Base-by-base conservation (phyloP, 352 stramenopile genomes). In the Lagenidium sp. region DNA sequence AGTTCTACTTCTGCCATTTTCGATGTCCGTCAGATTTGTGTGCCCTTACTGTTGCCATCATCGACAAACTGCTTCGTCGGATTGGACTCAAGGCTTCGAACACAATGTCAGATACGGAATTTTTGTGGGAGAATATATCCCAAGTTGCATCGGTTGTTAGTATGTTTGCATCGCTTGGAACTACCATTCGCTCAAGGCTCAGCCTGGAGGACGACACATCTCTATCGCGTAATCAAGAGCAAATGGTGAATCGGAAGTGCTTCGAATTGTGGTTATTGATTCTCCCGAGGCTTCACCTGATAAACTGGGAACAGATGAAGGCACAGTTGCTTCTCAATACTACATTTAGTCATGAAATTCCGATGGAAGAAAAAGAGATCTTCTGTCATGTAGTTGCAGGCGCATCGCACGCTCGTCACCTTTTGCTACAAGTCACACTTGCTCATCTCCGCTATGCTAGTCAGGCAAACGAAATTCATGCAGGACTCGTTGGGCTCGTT, bases 121-220 rank as follows among this genome's bases (percentile, higher is more conserved):
- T 80, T 13, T 54, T 75, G 44, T 87, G 75, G 75, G 73, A 89
- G 52, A 91, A 93, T 36, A n/a, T 85, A 3, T 82, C 58, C 23
- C 78, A 93, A 69, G 64, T 89, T 15, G 69, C 68, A 31, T 65
- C 71, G 11, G 65, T 91, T n/a, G 24, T 55, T 11, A 41, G 45
- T 12, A 15, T 60, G 15, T 31, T 61, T 5, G 46, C 40, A 22
- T 54, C 2, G n/a, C 34, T 57, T 18, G 35, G 7, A 29, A 21
- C 18, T 18, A 37, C 13, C n/a, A n/a, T n/a, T n/a, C n/a, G n/a
- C n/a, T 13, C 32, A 4, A 34, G 26, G 42, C 28, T 8, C 28
- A 11, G 16, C 19, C 18, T 54, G 18, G 44, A 50, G 0, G 34
- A 63, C 4, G 60, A 60, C 1, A 48, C 63, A 15, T 28, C 52